phyloP scores from a whole-genome alignment of 1,284 basidiomycete genomes.

The Boletellus deceptivus region DNA sequence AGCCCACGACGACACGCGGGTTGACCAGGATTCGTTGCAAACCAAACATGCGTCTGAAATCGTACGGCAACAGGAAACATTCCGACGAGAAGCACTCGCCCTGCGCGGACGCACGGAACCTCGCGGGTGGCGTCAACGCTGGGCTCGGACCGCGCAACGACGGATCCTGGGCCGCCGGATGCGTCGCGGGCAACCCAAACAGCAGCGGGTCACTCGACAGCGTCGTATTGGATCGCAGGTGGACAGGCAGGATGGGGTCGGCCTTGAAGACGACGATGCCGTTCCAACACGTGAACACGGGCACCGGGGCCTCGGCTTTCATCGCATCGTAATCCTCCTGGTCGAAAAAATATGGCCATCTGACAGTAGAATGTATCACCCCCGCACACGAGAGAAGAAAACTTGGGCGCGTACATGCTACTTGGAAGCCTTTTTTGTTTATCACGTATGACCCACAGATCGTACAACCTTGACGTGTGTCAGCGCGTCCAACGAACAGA shows the following conservation, averaged over 20 bases:
- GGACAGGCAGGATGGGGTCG: constrained; percentile 42
- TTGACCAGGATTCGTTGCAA: constrained; percentile 30
- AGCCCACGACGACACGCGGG: constrained; percentile 24
- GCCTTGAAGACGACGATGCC: constrained; percentile 52
- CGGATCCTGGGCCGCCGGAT: constrained; percentile 13
- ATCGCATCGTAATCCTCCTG: constrained; percentile 34
- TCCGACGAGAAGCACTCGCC: constrained; percentile 52
- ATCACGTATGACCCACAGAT: constrained; percentile 27
- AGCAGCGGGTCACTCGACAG: constrained; percentile 29
- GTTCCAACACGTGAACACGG: constrained; percentile 60
- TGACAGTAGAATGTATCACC: not conserved
- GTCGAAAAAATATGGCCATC: constrained; percentile 56
- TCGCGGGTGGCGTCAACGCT: constrained; percentile 36
- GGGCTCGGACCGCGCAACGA: constrained; percentile 25
- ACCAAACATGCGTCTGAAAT: constrained; percentile 48
- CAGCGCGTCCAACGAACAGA: not conserved
- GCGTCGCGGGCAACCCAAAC: constrained; percentile 12
- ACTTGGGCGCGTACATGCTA: constrained; percentile 9
- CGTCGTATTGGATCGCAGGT: constrained; percentile 31
- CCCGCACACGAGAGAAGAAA: not conserved
- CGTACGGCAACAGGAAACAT: constrained; percentile 54
- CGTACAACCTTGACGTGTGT: constrained; percentile 19
- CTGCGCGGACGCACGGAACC: constrained; percentile 44
- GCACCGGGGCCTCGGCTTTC: constrained; percentile 41
- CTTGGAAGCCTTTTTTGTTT: constrained; percentile 18